Base-by-base conservation (phyloP, 441 rosid species). In the Kokia cookei region DNA sequence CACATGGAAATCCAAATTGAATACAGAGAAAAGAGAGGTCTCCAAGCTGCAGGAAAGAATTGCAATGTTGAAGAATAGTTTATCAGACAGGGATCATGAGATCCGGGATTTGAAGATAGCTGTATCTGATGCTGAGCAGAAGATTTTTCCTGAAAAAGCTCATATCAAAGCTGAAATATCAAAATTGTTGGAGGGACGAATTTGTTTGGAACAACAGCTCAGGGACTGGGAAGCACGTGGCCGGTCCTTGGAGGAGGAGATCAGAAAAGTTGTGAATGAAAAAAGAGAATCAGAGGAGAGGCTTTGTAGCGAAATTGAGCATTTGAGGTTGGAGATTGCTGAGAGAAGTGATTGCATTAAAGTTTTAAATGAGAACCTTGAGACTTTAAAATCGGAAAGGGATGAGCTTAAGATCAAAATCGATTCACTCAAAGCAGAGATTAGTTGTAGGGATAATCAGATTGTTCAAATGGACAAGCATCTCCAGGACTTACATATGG, bases 121-220 rank as follows among this genome's bases (percentile, higher is more conserved):
- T 0, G 88, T 92, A 19, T 93, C 97, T 8, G 98, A 93, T 64
- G 95, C 97, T n/a, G 97, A 95, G 84, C 75, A 88, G 86, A 93
- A 90, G 80, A 89, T 93, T 60, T 90, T 86, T 50, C 92, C 95
- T 0, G 99, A 91, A 75, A 96, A 96, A 62, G 75, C 75, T 63
- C 59, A 61, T 24, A 73, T 73, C 19, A 73, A 73, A 69, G 89
- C 89, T 42, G 94, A 93, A 79, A 93, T 90, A 77, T 79, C 87
- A 6, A 91, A 82, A 79, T 74, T 90, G 69, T 59, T 84, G 57
- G 93, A 86, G 68, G 93, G 87, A 66, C 81, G 73, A 54, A 77
- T 58, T 3, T 35, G 35, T 47, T 76, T 89, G 61, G 81, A 73
- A 75, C 87, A 88, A 57, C 86, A 89, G 75, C 71, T 90, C 8